Evolutionary conservation across 148 eudicot genomes (phyloP), one percentile per base, ranked within the genome.

Genomic region (Cornus controversa): DNA sequence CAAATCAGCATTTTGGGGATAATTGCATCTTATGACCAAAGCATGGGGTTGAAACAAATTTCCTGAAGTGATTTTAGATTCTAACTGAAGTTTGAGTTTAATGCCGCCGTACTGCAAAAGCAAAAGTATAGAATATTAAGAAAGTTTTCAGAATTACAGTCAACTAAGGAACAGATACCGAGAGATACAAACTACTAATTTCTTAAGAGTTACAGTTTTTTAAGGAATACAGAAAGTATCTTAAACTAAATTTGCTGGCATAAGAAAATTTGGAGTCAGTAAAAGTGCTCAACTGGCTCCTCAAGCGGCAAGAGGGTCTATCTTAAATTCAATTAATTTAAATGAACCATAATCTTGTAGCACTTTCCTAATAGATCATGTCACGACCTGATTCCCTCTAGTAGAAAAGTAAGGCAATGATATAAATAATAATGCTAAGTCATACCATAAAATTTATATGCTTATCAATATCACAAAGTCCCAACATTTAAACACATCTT

Each of bases 1-100:
- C 10, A 96, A 86, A 88, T 96, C 98, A 40, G 94, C 83, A 87
- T 96, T 96, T 80, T 96, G 99, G 64, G 97, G 98, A 78, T 77
- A 60, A 42, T 88, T 81, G 76, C 87, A 93, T 75, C 82, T 89
- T 67, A 91, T 79, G 76, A 85, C 77, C 73, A 82, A 82, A 69
- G 88, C 31, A 73, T 79, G 76, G 28, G 47, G 68, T 40, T 53
- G 84, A 80, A 69, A 79, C 8, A 77, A 82, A 31, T n/a, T 66
- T 36, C 24, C 78, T n/a, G 85, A 82, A 67, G 62, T 62, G 31
- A 15, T 73, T 75, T 78, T 67, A 66, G 68, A 25, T 20, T 77
- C 79, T 66, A 77, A 53, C 25, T 80, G 77, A 81, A 72, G 79
- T 78, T 79, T 78, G 79, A 81, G 66, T 47, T 53, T 75, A 74